Evolutionary conservation across 2,329 filamentous ascomycete species (phyloP).

Genomic region (Fusarium sp.): DNA sequence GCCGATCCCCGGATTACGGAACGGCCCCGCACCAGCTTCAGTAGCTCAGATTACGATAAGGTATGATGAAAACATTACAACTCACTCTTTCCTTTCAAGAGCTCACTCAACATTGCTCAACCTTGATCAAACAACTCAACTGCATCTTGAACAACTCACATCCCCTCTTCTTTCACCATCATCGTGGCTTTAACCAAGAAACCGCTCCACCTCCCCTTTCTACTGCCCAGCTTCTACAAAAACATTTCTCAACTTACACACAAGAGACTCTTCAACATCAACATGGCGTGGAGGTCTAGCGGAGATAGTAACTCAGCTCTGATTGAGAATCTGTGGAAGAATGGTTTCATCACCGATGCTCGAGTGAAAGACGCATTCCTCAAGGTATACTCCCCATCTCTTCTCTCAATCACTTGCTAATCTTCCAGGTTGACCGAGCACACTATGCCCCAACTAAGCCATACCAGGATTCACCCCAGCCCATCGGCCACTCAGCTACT

Average conservation of each 20-base stretch:
- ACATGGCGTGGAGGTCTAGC: slow-evolving; percentile 92
- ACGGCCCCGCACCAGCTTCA: slow-evolving; percentile 42
- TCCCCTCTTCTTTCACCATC: neutral
- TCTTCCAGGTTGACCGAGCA: slow-evolving; percentile 80
- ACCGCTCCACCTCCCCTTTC: neutral
- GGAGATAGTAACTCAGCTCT: slow-evolving; percentile 80
- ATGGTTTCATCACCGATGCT: slow-evolving; percentile 77
- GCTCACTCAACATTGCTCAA: neutral
- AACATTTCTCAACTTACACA: slow-evolving; percentile 10
- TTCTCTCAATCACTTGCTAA: neutral
- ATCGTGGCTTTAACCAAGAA: slow-evolving; percentile 28
- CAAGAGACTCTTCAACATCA: slow-evolving; percentile 33
- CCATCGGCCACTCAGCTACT: slow-evolving; percentile 66
- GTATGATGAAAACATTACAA: slow-evolving; percentile 32
- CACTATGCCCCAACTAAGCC: slow-evolving; percentile 79
- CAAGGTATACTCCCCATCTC: slow-evolving; percentile 59
- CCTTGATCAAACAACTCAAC: too few relatives aligned
- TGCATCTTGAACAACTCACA: too few relatives aligned
- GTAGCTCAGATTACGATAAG: slow-evolving; percentile 20
- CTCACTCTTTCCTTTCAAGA: neutral
- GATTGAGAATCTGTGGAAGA: slow-evolving; percentile 79
- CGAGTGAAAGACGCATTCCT: slow-evolving; percentile 84
- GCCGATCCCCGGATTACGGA: slow-evolving; percentile 37
- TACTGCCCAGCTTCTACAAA: neutral
- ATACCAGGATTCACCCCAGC: slow-evolving; percentile 71